Base-by-base conservation (phyloP, 148 eudicot genomes). In the Vaccinium vitisidaea region DNA sequence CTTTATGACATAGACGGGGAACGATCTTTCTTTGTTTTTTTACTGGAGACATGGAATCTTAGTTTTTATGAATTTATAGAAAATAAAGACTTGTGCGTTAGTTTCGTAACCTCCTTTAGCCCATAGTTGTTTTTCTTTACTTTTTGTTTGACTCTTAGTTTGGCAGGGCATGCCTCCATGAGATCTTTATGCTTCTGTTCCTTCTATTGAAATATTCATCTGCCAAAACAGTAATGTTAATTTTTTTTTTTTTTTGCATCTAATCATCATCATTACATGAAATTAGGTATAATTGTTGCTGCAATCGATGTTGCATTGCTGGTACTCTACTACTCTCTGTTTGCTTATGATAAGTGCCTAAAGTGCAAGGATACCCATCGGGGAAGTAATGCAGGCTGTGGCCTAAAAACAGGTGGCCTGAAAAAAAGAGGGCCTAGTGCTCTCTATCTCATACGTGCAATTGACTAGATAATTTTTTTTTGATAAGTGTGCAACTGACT, bases 301-400 rank as follows among this genome's bases (percentile, higher is more conserved):
- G 13, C 53, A 74, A 65, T 65, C 71, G 5, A 16, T 12, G 46
- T 48, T 2, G 11, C 6, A 48, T 21, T 75, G 69, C 46, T 36
- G 27, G 27, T 75, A 21, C 3, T 46, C 52, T 32, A 30, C 8
- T 75, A 21, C 3, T 21, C 52, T 32, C 30, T 19, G 79, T 21
- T 46, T 46, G 27, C 54, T 75, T 46, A 46, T 75, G 54, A 75
- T 39, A 75, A 75, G n/a, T 21, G 53, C 79, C 79, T 75, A 75
- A 75, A 75, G 52, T 18, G 48, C 11, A 13, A 46, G 21, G 12
- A 14, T 39, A 7, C n/a, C 21, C 79, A 18, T 43, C 1, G 1
- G 46, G 77, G 77, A 43, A 74, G n/a, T 74, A 74, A 18, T 74
- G 77, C 49, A 16, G 52, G 49, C 19, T 21, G 52, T 75, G 27